phyloP scores from a whole-genome alignment of 139 green algal species.

The Chlamydomonas eustigma region DNA sequence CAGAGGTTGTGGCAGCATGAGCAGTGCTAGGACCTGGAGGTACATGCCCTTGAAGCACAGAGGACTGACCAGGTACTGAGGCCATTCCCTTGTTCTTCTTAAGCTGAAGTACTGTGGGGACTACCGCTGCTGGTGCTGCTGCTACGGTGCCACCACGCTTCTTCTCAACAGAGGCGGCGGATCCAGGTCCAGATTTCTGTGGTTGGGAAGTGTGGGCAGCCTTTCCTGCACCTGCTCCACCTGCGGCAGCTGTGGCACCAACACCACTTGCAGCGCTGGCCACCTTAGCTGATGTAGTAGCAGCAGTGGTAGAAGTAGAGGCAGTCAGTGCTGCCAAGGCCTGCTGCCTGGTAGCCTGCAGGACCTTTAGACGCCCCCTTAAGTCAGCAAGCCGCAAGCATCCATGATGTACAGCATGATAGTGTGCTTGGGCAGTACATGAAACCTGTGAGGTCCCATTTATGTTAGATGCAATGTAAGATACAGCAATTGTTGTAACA shows the following conservation, averaged over 20 bases:
- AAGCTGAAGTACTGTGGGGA: background rate
- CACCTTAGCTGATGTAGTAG: background rate
- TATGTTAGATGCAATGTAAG: too few species aligned
- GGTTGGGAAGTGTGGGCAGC: background rate
- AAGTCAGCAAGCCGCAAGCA: slow-evolving; percentile 18
- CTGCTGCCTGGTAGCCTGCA: background rate
- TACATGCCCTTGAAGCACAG: too few species aligned
- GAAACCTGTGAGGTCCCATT: too few species aligned
- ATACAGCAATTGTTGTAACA: too few species aligned
- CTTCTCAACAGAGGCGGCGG: too few species aligned
- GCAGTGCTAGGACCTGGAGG: background rate
- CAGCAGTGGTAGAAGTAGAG: background rate
- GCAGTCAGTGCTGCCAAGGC: background rate
- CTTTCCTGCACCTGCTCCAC: background rate
- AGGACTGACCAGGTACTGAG: too few species aligned
- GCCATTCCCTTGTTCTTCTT: too few species aligned
- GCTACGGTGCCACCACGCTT: background rate
- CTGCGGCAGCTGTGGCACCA: background rate
- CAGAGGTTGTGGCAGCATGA: background rate
- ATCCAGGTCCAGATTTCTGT: too few species aligned
- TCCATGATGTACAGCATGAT: slow-evolving; percentile 23
- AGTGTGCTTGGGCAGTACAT: slow-evolving; percentile 9
- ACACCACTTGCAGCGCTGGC: background rate
- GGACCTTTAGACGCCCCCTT: background rate
- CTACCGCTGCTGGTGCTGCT: slow-evolving; percentile 1